Evolutionary conservation across 2,329 filamentous ascomycete genomes (phyloP).

Genomic region (Cladophialophora immunda): DNA sequence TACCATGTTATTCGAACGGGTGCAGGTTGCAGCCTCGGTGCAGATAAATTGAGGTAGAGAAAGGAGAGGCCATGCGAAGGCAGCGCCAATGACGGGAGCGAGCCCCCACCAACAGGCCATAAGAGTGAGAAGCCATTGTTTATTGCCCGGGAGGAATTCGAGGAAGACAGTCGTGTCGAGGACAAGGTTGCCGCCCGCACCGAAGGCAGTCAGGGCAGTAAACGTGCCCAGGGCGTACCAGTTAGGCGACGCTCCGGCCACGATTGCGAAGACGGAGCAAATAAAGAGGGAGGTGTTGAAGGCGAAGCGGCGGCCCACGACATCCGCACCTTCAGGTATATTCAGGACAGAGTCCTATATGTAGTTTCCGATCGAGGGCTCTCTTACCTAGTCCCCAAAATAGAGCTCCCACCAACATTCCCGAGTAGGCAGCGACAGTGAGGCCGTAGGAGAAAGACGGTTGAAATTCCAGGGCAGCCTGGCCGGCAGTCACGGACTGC

Average conservation of each 20-base stretch:
- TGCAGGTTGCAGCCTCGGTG: too few relatives aligned
- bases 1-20: constrained; percentile 59
- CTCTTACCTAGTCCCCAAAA: too few relatives aligned
- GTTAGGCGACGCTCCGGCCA: constrained; percentile 72
- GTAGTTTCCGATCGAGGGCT: too few relatives aligned
- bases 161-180: constrained; percentile 61
- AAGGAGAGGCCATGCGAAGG: constrained; percentile 38
- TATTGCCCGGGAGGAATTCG: constrained; percentile 65
- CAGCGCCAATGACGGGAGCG: constrained; percentile 29
- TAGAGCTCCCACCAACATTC: constrained; percentile 41
- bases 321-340: too few relatives aligned
- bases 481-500: too few relatives aligned
- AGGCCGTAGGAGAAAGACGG: too few relatives aligned
- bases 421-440: too few relatives aligned
- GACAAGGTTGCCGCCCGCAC: constrained; percentile 39
- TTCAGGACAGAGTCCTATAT: too few relatives aligned
- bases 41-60: constrained; percentile 21
- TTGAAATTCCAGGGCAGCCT: too few relatives aligned
- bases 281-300: constrained; percentile 74
- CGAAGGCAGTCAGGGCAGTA: constrained; percentile 45
- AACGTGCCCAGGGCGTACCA: constrained; percentile 48
- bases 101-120: constrained; percentile 49
- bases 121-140: constrained; percentile 66
- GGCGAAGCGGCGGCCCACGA: constrained; percentile 72
- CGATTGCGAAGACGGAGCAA: constrained; percentile 67